These are phyloP conservation scores for Teunomyces gatunensis DNA, from an alignment of 805 yeast species.

Conservation along the genomic window DNA sequence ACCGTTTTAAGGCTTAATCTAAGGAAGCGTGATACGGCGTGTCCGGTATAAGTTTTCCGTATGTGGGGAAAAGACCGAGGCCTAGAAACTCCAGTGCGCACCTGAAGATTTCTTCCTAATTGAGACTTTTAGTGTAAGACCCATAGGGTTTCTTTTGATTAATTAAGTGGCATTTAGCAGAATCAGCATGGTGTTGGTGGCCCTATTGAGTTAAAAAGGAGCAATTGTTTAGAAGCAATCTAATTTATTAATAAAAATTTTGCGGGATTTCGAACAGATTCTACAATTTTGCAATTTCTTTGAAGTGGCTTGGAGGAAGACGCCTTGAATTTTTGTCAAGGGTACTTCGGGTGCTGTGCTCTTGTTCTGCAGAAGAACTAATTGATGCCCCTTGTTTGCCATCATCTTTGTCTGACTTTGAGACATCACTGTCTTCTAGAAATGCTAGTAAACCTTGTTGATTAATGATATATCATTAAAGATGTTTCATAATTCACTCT, in stretches of 20 bases:
- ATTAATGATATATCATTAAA: no score
- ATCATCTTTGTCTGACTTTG: no score
- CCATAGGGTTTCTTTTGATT: no score
- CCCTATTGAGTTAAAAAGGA: no score
- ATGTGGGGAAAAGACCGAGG: conserved; percentile 3
- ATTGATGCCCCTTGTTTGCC: no score
- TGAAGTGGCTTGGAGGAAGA: background rate
- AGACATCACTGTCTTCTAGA: no score
- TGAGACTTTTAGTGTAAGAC: background rate
- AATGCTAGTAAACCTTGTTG: no score
- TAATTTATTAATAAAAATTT: background rate
- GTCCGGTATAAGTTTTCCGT: background rate
- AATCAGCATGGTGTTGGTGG: no score
- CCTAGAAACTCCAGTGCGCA: background rate
- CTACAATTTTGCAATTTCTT: background rate
- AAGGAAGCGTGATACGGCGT: conserved; percentile 2
- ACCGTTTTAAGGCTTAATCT: background rate
- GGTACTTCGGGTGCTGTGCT: background rate
- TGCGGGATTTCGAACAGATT: background rate
- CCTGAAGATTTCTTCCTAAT: background rate
- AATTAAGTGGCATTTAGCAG: background rate
- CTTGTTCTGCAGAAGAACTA: background rate
- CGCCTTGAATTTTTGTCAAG: no score
- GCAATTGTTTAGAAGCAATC: no score
- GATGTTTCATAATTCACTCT: background rate